Conservation (phyloP, 23 red algal species). For the Cyanidiococcus yangmingshanensis region DNA sequence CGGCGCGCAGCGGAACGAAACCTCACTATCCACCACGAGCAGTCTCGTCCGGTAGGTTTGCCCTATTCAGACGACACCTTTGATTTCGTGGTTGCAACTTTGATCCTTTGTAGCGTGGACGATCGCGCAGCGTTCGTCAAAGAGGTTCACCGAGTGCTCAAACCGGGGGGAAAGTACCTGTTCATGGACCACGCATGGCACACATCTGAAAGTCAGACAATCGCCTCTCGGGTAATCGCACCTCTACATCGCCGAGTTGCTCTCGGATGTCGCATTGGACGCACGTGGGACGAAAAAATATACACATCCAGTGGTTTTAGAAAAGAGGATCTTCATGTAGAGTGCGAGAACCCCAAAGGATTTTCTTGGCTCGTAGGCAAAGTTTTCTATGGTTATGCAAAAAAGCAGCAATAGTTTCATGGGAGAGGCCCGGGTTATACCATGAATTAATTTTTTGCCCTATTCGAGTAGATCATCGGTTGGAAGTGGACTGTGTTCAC, state of each 20-base stretch:
- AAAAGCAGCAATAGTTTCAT: neutral
- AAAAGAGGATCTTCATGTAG: neutral
- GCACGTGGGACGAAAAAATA: neutral
- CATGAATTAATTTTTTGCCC: too few species aligned
- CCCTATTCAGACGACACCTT: constrained; percentile 20
- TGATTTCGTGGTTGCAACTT: constrained; percentile 24
- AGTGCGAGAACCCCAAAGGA: neutral
- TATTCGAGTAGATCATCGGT: too few species aligned
- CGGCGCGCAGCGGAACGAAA: neutral
- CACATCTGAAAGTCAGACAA: neutral
- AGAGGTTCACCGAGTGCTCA: constrained; percentile 24
- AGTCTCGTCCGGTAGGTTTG: neutral
- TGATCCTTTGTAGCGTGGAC: constrained; percentile 22
- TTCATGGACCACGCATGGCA: constrained; percentile 27
- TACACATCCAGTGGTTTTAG: neutral
- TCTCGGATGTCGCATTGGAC: neutral
- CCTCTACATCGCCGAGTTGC: neutral
- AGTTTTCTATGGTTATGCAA: neutral
- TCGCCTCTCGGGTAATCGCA: neutral
- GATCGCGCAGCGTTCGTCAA: neutral
- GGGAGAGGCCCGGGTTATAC: too few species aligned
- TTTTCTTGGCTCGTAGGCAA: constrained; percentile 11
- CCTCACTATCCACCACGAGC: neutral
- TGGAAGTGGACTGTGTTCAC: too few species aligned
- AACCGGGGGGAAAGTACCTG: constrained; percentile 14